Base-by-base conservation (phyloP, 1,284 basidiomycete species). In the Ustilago hordei region DNA sequence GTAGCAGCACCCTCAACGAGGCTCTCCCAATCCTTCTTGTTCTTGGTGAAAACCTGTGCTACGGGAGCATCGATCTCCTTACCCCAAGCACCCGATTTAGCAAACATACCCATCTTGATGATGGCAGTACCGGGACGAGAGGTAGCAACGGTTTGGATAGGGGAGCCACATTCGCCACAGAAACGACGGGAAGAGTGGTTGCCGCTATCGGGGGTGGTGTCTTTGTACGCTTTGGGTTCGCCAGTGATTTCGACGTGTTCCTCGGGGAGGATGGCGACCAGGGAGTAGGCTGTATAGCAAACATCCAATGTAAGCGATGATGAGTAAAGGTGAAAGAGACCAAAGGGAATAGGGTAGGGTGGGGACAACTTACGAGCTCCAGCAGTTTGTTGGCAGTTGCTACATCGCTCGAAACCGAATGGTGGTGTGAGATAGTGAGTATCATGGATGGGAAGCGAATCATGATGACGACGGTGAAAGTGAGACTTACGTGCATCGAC, bases 71-170 rank as follows among this genome's bases (percentile, higher is more conserved):
- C 38, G 50, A 67, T 62, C 8, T 67, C 28, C 17, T 55, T 55
- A 5, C 57, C 52, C 56, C 57, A 69, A 9, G 23, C 59, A 23
- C 50, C 36, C 11, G 41, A 34, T 8, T 70, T 61, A 9, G 64
- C 68, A 32, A 75, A 75, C 4, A 75, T 41, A 13, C 73, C 73
- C 57, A 65, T 63, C 41, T 75, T 75, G 73, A 75, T 50, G 48
- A 75, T 61, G 47, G 68, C 57, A 15, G 39, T 32, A 11, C 68
- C 61, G 3, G 60, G 31, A 8, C 34, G 23, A 5, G 55, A 35
- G 36, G 67, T 55, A 28, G 35, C 23, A 31, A 70, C 48, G 19
- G 63, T 60, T 43, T 65, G 60, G 28, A 69, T 12, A 15, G 67
- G 63, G 0, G 45, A 19, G 11, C 72, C 72, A 54, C 72, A 75